These are phyloP conservation scores for Neostapfia colusana DNA, from an alignment of 176 grass and related monocot genomes.

Conservation along the genomic window DNA sequence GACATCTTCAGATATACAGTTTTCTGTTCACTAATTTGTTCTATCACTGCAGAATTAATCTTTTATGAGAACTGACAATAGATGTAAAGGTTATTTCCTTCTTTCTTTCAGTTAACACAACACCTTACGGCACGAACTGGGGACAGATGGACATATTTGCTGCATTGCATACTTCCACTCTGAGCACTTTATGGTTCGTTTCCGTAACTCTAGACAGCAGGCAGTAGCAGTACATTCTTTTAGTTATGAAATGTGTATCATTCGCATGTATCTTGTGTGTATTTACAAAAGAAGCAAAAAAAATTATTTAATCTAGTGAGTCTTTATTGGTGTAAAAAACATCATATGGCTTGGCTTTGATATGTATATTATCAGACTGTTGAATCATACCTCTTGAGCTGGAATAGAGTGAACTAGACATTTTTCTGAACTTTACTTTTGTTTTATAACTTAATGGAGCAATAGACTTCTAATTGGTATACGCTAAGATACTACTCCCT, in stretches of 20 bases:
- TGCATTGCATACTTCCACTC: not conserved
- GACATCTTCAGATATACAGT: not conserved
- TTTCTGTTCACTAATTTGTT: not conserved
- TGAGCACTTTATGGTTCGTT: not conserved
- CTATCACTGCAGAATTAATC: not conserved
- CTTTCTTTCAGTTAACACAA: not conserved
- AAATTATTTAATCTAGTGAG: too few relatives aligned
- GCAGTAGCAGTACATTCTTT: not conserved
- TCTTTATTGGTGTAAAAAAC: too few relatives aligned
- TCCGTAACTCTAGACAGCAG: not conserved
- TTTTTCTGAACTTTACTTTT: too few relatives aligned
- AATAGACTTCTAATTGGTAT: too few relatives aligned
- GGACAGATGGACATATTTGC: not conserved
- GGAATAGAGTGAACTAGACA: too few relatives aligned
- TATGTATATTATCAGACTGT: too few relatives aligned
- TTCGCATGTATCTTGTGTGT: not conserved
- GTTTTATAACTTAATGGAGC: too few relatives aligned
- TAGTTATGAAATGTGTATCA: not conserved
- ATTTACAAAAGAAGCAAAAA: too few relatives aligned
- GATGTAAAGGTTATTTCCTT: not conserved
- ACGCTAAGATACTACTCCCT: too few relatives aligned
- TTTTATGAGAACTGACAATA: not conserved
- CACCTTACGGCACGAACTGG: too few relatives aligned
- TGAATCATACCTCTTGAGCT: too few relatives aligned
- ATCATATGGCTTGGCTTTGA: too few relatives aligned